These are phyloP conservation scores for Penstemon eatonii DNA, from an alignment of 257 asterid genomes.

Conservation along the genomic window DNA sequence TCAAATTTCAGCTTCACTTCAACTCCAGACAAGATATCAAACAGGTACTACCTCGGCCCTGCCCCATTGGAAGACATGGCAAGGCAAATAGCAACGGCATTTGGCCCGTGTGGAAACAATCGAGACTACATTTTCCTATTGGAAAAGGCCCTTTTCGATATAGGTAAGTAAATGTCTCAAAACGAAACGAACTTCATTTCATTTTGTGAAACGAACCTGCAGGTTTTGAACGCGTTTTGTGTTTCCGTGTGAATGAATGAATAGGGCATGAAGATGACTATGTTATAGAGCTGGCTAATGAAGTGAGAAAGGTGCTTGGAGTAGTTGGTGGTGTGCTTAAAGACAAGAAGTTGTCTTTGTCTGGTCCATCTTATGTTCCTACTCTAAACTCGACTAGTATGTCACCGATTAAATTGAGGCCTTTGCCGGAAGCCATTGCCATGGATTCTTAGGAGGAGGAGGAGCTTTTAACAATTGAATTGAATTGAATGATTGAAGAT, in stretches of 20 bases:
- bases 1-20: conserved; percentile 51
- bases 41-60: conserved; percentile 61
- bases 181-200: too few species aligned
- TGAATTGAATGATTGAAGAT: not conserved
- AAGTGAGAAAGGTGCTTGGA: conserved; percentile 59
- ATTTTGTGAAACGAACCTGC: not conserved
- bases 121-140: conserved; percentile 49
- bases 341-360: conserved; percentile 38
- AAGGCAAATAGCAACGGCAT: conserved; percentile 60
- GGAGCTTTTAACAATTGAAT: not conserved
- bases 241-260: not conserved
- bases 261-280: conserved; percentile 65
- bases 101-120: conserved; percentile 59
- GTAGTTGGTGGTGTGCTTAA: conserved; percentile 29
- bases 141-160: conserved; percentile 59
- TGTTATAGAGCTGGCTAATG: conserved; percentile 62
- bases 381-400: conserved; percentile 34
- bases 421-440: conserved; percentile 38
- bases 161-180: conserved; percentile 38
- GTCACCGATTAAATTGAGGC: conserved; percentile 37
- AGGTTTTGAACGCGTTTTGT: not conserved
- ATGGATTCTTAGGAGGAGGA: conserved; percentile 22
- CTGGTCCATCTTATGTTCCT: conserved; percentile 31
- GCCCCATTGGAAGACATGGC: conserved; percentile 59
- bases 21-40: conserved; percentile 49